phyloP scores from a whole-genome alignment of 2,329 filamentous ascomycete genomes.

The Magnaporthales sp. region DNA sequence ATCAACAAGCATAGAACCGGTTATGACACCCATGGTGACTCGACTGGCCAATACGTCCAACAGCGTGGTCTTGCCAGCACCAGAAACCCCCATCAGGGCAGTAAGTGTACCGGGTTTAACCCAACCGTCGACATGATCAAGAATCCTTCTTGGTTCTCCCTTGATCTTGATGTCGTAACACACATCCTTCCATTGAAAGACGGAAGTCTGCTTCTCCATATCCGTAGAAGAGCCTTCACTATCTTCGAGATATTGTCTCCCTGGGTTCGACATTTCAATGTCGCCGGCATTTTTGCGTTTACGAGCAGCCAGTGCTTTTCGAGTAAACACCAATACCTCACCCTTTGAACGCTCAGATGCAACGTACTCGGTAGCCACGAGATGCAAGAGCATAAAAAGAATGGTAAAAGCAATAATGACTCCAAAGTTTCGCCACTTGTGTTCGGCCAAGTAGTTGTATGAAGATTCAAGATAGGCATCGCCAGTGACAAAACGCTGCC shows the following conservation, averaged over 20 bases:
- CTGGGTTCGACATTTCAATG: constrained; percentile 22
- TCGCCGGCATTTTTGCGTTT: constrained; percentile 56
- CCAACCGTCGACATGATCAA: constrained; percentile 79
- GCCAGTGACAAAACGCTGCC: constrained; percentile 45
- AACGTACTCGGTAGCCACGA: constrained; percentile 56
- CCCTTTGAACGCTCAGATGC: constrained; percentile 53
- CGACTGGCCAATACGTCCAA: constrained; percentile 52
- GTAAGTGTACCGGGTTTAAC: constrained; percentile 84
- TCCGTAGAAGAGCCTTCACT: constrained; percentile 4
- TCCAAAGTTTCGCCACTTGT: constrained; percentile 62
- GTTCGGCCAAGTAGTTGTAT: constrained; percentile 46
- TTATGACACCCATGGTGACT: constrained; percentile 32
- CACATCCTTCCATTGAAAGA: constrained; percentile 75
- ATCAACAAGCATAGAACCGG: constrained; percentile 58
- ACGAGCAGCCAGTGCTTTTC: constrained; percentile 39
- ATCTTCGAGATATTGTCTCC: background rate
- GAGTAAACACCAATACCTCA: constrained; percentile 60
- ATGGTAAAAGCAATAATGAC: constrained; percentile 59
- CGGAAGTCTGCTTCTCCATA: constrained; percentile 34
- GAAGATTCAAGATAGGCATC: constrained; percentile 49
- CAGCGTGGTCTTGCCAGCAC: constrained; percentile 53
- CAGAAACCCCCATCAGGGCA: constrained; percentile 38
- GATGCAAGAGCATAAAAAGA: constrained; percentile 55
- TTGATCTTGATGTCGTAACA: constrained; percentile 69
- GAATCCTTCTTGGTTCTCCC: constrained; percentile 55